These are phyloP conservation scores for Xylaria grammica DNA, from an alignment of 495 filamentous ascomycete genomes.

Conservation along the genomic window DNA sequence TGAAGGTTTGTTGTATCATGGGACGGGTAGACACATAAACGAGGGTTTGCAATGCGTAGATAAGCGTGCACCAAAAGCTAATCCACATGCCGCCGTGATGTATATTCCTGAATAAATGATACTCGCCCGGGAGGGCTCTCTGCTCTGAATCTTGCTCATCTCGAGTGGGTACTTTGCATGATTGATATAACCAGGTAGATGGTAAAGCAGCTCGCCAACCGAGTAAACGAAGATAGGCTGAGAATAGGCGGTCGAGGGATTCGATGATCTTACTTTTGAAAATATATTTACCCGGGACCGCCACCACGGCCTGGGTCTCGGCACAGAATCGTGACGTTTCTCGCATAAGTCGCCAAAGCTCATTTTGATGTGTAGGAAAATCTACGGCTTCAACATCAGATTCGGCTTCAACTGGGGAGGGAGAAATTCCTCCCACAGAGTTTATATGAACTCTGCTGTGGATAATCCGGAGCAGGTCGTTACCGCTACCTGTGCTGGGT, in stretches of 20 bases:
- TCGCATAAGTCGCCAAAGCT: conserved; percentile 8
- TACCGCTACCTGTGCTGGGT: not conserved
- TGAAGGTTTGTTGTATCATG: not conserved
- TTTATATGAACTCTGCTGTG: not conserved
- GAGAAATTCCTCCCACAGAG: not conserved
- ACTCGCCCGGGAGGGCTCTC: not conserved
- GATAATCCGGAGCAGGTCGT: not conserved
- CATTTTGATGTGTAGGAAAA: not conserved
- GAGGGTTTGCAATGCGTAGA: conserved; percentile 8
- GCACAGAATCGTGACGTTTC: not conserved
- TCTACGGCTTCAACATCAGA: not conserved
- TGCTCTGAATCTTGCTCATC: not conserved
- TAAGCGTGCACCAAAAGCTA: conserved; percentile 7
- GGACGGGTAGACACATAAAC: not conserved
- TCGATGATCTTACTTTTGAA: not conserved
- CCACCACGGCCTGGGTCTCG: not conserved
- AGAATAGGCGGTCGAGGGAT: not conserved
- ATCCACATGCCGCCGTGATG: conserved; percentile 7
- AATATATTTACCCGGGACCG: not conserved
- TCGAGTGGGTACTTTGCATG: not conserved
- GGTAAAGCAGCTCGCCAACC: not conserved
- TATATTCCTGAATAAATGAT: conserved; percentile 4
- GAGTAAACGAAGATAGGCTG: not conserved
- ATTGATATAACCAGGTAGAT: not conserved
- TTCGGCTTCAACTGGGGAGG: not conserved